Percentiles rank a stretch among this genome's conserved stretches.
Conservation (phyloP, 805 yeast genomes). For the Candida methanosorbosa region DNA sequence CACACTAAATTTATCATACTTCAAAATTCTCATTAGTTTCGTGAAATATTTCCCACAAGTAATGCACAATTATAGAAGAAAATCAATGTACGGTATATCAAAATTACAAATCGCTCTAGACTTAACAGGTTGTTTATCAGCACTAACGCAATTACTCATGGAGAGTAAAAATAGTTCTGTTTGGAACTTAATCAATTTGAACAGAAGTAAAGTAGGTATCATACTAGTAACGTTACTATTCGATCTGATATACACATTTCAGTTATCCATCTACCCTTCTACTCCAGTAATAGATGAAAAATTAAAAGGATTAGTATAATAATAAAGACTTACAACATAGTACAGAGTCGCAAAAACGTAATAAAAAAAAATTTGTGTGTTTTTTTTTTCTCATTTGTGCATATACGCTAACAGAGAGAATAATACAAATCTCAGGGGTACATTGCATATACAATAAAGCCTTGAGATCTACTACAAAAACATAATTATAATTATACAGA, state of each 20-base stretch:
- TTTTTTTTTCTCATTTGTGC: too few relatives aligned
- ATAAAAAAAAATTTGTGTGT: too few relatives aligned
- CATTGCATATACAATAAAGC: too few relatives aligned
- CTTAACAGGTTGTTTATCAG: slow-evolving; percentile 31
- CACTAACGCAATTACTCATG: slow-evolving; percentile 29
- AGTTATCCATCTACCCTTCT: slow-evolving; percentile 12
- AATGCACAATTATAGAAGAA: slow-evolving; percentile 29
- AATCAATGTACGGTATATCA: slow-evolving; percentile 38
- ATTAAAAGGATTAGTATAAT: too few relatives aligned
- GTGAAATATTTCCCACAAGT: slow-evolving; percentile 46
- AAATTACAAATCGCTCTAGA: slow-evolving; percentile 31
- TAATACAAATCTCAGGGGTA: too few relatives aligned
- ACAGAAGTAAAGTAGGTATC: slow-evolving; percentile 36
- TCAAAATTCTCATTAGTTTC: slow-evolving; percentile 34
- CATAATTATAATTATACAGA: too few relatives aligned
- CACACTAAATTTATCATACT: slow-evolving; percentile 32
- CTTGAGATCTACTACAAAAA: too few relatives aligned
- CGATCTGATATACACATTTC: slow-evolving; percentile 18
- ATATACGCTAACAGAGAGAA: too few relatives aligned
- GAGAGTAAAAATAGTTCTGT: slow-evolving; percentile 23
- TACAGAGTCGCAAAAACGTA: too few relatives aligned
- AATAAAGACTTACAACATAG: too few relatives aligned
- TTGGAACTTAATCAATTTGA: slow-evolving; percentile 22
- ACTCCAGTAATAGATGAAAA: too few relatives aligned
- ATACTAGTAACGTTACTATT: slow-evolving; percentile 26